Base-by-base conservation (phyloP, 23 red algal species). In the Agarophyton chilense region DNA sequence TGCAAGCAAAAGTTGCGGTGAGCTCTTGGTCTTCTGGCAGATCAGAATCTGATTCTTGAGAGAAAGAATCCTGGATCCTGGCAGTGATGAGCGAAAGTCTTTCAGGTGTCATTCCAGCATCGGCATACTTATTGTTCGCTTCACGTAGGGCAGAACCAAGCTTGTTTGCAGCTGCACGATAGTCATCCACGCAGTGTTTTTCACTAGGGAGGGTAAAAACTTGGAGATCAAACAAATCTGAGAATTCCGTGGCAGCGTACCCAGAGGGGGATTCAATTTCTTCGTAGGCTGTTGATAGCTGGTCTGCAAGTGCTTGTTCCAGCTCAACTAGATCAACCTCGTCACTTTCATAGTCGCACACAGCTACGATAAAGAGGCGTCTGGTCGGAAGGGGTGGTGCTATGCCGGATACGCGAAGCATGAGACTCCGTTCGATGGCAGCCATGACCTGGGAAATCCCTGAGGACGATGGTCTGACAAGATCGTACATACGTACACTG, bases 331-430 rank as follows among this genome's bases (percentile, higher is more conserved):
- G 57, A n/a, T 51, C 75, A 1, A 89, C 76, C 36, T 91, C 65
- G 24, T 85, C 86, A 33, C 26, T 71, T 25, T 98, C 95, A 46
- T 82, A 94, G 32, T 98, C 95, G 25, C 80, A 57, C 61, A 98
- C 92, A 31, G 83, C 91, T 42, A 98, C 88, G 19, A 98, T 25
- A 19, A 98, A 58, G 43, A 98, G 79, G 25, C 88, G 75, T 67
- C 53, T 41, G 7, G 46, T 64, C 35, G 88, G 88, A 40, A 91
- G 61, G 3, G 47, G 51, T 14, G 74, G 57, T 2, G 76, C 88
- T 25, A 39, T 45, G 25, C 88, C 88, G 4, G 55, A 54, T 0
- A 65, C 88, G 33, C 88, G 74, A 25, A 79, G 76, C 33, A 45
- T 18, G 2, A 91, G 65, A 31, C 58, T 58, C 0, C 40, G 38